These are phyloP conservation scores for Fomitopsis betulina DNA, from an alignment of 1,284 basidiomycete species.

Conservation along the genomic window DNA sequence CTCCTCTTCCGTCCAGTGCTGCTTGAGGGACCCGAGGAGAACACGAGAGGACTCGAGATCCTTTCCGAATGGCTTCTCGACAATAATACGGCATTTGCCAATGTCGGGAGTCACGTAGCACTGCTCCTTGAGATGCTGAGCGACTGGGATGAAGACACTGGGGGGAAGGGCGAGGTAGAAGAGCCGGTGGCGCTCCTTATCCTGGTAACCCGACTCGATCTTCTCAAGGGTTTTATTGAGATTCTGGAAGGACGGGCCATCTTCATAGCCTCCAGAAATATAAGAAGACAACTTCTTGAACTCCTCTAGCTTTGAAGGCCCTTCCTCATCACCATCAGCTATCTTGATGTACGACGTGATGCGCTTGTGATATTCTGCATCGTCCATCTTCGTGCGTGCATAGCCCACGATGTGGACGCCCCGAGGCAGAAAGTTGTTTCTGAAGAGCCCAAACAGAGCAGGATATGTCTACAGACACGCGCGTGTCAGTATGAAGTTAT, in stretches of 20 bases:
- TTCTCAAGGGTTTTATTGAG: slow-evolving; percentile 74
- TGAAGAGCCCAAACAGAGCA: slow-evolving; percentile 86
- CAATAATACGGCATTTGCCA: slow-evolving; percentile 85
- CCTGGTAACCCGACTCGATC: slow-evolving; percentile 69
- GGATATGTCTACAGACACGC: slow-evolving; percentile 73
- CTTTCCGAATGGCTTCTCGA: slow-evolving; percentile 97
- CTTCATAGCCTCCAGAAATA: slow-evolving; percentile 85
- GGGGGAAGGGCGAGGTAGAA: slow-evolving; percentile 96
- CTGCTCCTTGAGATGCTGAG: slow-evolving; percentile 76
- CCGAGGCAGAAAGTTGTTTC: slow-evolving; percentile 74
- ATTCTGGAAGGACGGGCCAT: slow-evolving; percentile 71
- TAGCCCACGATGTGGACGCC: slow-evolving; percentile 91
- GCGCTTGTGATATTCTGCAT: slow-evolving; percentile 81
- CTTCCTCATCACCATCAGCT: slow-evolving; percentile 54
- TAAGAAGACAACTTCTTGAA: slow-evolving; percentile 83
- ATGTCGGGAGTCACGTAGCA: slow-evolving; percentile 61
- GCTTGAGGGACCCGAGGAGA: slow-evolving; percentile 76
- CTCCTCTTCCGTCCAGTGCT: slow-evolving; percentile 91
- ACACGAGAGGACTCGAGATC: slow-evolving; percentile 84
- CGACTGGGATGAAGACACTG: slow-evolving; percentile 87
- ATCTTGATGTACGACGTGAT: slow-evolving; percentile 82
- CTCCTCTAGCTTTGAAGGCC: slow-evolving; percentile 62
- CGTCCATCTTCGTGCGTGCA: slow-evolving; percentile 92
- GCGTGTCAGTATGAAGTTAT: slow-evolving; percentile 3
- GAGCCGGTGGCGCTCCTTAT: slow-evolving; percentile 69